These are phyloP conservation scores for Bothriochloa decipiens DNA, from an alignment of 176 grass and related monocot genomes.

Conservation along the genomic window DNA sequence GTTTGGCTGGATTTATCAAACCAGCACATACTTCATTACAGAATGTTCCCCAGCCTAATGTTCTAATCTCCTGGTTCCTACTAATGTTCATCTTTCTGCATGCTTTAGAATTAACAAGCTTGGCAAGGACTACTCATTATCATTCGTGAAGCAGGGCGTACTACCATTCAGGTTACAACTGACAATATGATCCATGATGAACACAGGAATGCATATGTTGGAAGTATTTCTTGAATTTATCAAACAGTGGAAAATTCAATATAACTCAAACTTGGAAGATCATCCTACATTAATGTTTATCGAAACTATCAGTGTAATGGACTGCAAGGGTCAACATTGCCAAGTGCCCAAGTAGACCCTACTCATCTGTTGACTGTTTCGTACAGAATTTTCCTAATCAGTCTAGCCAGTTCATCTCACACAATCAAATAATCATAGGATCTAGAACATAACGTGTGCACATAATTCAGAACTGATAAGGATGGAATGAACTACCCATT, in stretches of 20 bases:
- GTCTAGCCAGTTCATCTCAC: background rate
- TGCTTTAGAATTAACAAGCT: background rate
- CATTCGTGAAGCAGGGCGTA: background rate
- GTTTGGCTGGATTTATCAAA: background rate
- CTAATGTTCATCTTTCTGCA: background rate
- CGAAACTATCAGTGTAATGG: background rate
- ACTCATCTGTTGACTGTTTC: background rate
- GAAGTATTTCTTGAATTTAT: background rate
- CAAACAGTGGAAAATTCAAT: background rate
- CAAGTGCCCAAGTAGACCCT: background rate
- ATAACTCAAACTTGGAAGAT: background rate
- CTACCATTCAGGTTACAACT: background rate
- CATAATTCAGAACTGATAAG: background rate
- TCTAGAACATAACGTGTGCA: background rate
- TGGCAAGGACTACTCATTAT: background rate
- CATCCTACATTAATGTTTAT: background rate
- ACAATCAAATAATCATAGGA: background rate
- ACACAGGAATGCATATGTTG: background rate
- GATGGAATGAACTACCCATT: background rate
- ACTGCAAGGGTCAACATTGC: constrained; percentile 8
- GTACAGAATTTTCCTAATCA: background rate
- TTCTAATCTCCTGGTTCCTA: background rate
- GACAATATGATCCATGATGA: background rate
- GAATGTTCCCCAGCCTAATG: background rate
- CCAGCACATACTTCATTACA: background rate